Percentiles rank a stretch among this genome's conserved stretches.
Evolutionary conservation across 331 rosid species (phyloP).

Genomic region (Telfairia occidentalis): DNA sequence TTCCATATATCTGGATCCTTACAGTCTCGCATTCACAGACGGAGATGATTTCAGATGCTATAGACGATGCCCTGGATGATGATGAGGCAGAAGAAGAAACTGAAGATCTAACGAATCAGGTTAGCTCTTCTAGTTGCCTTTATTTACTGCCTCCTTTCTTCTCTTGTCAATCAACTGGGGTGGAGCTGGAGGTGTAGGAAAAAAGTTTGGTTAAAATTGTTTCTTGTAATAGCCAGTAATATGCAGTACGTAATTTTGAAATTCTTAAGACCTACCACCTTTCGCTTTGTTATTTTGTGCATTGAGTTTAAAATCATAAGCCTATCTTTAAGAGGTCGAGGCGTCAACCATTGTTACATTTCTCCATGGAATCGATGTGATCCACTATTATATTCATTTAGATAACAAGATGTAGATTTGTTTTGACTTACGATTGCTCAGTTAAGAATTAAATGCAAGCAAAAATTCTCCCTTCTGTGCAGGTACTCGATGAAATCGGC

Average conservation of each 20-base stretch:
- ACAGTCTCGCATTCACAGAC: slow-evolving; percentile 45
- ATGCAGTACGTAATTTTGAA: background rate
- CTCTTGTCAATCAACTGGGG: background rate
- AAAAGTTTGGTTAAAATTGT: background rate
- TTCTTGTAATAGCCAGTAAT: background rate
- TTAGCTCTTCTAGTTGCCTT: slow-evolving; percentile 22
- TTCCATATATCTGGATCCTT: slow-evolving; percentile 18
- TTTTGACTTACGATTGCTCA: background rate
- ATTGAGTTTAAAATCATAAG: background rate
- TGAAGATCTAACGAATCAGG: slow-evolving; percentile 92
- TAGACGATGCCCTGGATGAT: slow-evolving; percentile 84
- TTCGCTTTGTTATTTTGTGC: background rate
- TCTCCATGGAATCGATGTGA: background rate
- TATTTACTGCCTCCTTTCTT: background rate
- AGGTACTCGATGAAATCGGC: slow-evolving; percentile 99
- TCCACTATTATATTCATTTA: background rate
- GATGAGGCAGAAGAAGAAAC: slow-evolving; percentile 98
- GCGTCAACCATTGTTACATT: background rate
- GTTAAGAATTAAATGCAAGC: background rate
- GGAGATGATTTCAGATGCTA: slow-evolving; percentile 97
- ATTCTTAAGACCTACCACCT: background rate
- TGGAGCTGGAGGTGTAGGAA: background rate
- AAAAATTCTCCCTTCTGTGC: background rate
- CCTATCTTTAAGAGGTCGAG: background rate
- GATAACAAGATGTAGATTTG: background rate